These are phyloP conservation scores for Metschnikowia cubensis DNA, from an alignment of 805 yeast genomes.

Conservation along the genomic window DNA sequence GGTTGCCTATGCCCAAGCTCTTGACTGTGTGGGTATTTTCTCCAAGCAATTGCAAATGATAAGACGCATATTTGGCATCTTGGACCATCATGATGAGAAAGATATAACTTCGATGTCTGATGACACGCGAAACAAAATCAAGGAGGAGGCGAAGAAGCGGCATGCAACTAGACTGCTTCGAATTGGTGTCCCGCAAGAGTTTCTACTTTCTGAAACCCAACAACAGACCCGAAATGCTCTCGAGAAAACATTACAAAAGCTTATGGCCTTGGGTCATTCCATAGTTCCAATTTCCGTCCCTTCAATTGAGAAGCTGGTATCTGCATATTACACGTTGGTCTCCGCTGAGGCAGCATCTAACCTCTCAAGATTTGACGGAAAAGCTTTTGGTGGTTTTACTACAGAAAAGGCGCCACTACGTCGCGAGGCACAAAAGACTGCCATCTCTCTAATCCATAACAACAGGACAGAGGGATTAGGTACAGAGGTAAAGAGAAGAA, in stretches of 20 bases:
- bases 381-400: not conserved
- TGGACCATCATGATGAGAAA: slow-evolving; percentile 60
- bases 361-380: slow-evolving; percentile 83
- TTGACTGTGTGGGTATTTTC: slow-evolving; percentile 90
- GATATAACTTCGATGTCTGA: slow-evolving; percentile 72
- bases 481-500: slow-evolving; percentile 75
- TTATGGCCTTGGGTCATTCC: slow-evolving; percentile 48
- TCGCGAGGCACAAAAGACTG: not conserved
- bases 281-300: slow-evolving; percentile 70
- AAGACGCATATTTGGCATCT: slow-evolving; percentile 45
- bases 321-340: slow-evolving; percentile 82
- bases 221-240: slow-evolving; percentile 45
- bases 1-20: slow-evolving; percentile 84
- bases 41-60: slow-evolving; percentile 47
- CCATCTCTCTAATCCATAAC: slow-evolving; percentile 22
- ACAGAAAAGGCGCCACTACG: slow-evolving; percentile 28
- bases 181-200: slow-evolving; percentile 76
- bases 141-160: slow-evolving; percentile 3
- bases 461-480: slow-evolving; percentile 74
- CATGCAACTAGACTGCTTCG: not conserved
- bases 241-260: slow-evolving; percentile 37
- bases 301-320: slow-evolving; percentile 58
- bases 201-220: slow-evolving; percentile 53
- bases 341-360: slow-evolving; percentile 95
- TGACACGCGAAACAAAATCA: slow-evolving; percentile 28